Percentiles rank a stretch among this genome's conserved stretches.
phyloP scores from a whole-genome alignment of 1,284 basidiomycete species.

The Calocybe gambosa region DNA sequence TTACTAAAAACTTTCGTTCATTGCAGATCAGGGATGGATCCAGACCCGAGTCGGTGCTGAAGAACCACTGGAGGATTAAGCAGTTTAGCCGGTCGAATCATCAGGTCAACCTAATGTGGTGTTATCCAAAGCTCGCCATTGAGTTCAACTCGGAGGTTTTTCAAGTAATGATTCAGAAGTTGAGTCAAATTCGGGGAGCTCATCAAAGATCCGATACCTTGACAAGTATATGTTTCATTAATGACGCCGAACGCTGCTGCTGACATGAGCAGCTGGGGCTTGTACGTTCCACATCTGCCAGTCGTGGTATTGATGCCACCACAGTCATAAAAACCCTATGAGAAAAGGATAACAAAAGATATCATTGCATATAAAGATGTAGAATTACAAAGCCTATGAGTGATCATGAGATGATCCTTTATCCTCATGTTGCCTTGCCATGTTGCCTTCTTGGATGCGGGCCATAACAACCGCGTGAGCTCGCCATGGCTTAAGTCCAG shows the following conservation, averaged over 20 bases:
- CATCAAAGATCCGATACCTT: conserved; percentile 10
- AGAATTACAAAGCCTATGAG: conserved; percentile 9
- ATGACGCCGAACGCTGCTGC: conserved; percentile 1
- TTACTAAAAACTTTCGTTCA: too few relatives aligned
- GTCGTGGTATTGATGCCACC: background rate
- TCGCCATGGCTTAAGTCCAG: conserved; percentile 19
- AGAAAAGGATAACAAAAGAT: conserved; percentile 3
- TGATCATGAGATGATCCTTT: conserved; percentile 10
- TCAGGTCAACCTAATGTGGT: background rate
- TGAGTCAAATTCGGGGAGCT: background rate
- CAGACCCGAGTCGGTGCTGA: too few relatives aligned
- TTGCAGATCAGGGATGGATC: too few relatives aligned
- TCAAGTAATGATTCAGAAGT: too few relatives aligned
- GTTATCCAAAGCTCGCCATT: background rate
- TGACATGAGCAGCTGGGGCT: too few relatives aligned
- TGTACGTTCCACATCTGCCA: background rate
- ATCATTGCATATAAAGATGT: conserved; percentile 10
- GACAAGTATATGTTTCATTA: background rate
- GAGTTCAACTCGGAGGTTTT: conserved; percentile 3
- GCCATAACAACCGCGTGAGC: conserved; percentile 23
- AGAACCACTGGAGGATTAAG: too few relatives aligned
- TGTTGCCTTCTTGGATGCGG: conserved; percentile 12
- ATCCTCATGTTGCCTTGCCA: conserved; percentile 6
- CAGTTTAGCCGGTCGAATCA: too few relatives aligned
- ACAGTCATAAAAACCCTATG: background rate